A percentile compares a stretch with the other conserved stretches of the same genome.
phyloP scores from a whole-genome alignment of 371 early-diverging fungal genomes.

The Mucor mucedo region DNA sequence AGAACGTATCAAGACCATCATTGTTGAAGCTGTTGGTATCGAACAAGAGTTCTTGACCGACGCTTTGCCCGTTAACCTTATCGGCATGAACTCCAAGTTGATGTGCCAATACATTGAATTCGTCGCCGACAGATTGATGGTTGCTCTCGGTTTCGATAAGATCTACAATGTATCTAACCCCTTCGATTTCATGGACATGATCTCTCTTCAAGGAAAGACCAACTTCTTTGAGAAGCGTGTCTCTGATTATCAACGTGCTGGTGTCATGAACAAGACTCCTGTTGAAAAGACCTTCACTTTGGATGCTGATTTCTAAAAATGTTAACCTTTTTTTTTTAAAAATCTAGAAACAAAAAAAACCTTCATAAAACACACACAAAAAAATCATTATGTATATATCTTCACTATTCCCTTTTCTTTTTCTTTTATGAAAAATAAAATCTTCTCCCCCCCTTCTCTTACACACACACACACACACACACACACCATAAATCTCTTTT shows the following conservation, averaged over 20 bases:
- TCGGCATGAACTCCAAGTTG: constrained; percentile 98
- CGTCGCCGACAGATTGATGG: constrained; percentile 97
- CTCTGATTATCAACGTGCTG: constrained; percentile 98
- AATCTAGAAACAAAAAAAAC: too few species aligned
- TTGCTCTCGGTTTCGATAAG: constrained; percentile 92
- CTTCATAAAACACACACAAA: not conserved
- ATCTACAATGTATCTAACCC: constrained; percentile 94
- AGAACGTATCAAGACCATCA: constrained; percentile 79
- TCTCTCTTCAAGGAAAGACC: constrained; percentile 99
- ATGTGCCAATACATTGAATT: constrained; percentile 99
- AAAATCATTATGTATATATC: constrained; percentile 8
- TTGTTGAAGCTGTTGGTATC: constrained; percentile 93
- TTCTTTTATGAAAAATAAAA: not conserved
- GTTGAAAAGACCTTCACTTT: constrained; percentile 80
- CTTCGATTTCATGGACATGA: constrained; percentile 99
- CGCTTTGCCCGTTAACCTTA: constrained; percentile 93
- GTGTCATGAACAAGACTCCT: constrained; percentile 83
- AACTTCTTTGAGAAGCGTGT: constrained; percentile 99
- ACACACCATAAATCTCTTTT: not conserved
- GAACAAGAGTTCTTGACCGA: constrained; percentile 98
- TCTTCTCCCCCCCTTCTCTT: not conserved
- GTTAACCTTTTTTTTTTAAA: not conserved
- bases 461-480: constrained; percentile 1
- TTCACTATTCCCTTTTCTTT: constrained; percentile 12
- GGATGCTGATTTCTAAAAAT: constrained; percentile 81